These are phyloP conservation scores for Alternaria dauci DNA, from an alignment of 2,329 filamentous ascomycete species.

Conservation along the genomic window DNA sequence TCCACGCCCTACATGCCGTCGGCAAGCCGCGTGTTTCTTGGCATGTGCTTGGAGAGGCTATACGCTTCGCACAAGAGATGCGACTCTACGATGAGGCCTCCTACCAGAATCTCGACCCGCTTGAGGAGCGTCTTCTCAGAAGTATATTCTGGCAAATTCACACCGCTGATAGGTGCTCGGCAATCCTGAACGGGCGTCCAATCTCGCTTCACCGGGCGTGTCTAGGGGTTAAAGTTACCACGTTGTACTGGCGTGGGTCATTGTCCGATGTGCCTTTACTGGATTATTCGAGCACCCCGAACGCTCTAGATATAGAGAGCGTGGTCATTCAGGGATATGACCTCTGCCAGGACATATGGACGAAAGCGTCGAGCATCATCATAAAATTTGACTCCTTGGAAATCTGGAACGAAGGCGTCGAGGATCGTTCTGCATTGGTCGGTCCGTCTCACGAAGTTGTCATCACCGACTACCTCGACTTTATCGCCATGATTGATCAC, in stretches of 20 bases:
- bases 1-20: neutral
- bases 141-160: neutral
- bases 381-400: neutral
- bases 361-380: slow-evolving; percentile 1
- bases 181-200: neutral
- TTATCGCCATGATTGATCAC: neutral
- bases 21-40: neutral
- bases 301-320: slow-evolving; percentile 1
- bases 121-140: neutral
- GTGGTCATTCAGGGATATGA: neutral
- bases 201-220: neutral
- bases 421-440: neutral
- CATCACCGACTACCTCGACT: neutral
- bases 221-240: neutral
- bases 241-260: neutral
- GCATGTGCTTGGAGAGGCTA: neutral
- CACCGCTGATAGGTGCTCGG: neutral
- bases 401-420: neutral
- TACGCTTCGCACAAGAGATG: neutral
- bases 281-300: neutral
- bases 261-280: neutral
- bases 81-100: slow-evolving; percentile 1
- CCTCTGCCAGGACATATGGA: neutral
- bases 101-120: neutral
- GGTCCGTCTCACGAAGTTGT: neutral